Evolutionary conservation across 768 basidiomycete genomes (phyloP).

Genomic region (Leccinum incarnatum): DNA sequence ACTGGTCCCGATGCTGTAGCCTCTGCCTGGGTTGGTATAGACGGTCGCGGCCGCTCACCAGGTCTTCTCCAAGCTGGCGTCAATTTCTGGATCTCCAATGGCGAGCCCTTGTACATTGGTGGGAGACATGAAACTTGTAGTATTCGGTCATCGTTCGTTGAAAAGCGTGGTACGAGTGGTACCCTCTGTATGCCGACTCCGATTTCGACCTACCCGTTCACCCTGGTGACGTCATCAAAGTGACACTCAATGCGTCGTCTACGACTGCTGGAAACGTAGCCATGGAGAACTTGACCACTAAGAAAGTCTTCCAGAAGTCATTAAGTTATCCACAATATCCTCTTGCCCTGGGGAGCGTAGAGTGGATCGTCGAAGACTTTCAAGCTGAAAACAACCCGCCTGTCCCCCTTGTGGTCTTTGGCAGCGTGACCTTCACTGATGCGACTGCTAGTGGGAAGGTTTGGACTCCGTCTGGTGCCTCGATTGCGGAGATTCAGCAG

Average conservation of each 20-base stretch:
- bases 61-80: slow-evolving; percentile 16
- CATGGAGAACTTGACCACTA: slow-evolving; percentile 22
- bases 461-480: slow-evolving; percentile 12
- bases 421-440: slow-evolving; percentile 16
- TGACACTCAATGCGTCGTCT: slow-evolving; percentile 17
- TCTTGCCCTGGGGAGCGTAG: slow-evolving; percentile 17
- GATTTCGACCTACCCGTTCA: too few relatives aligned
- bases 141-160: neutral
- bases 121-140: neutral
- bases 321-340: slow-evolving; percentile 10
- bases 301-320: slow-evolving; percentile 3
- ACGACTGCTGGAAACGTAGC: slow-evolving; percentile 15
- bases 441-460: slow-evolving; percentile 7
- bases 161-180: slow-evolving; percentile 27
- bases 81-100: neutral
- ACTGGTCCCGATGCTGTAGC: neutral
- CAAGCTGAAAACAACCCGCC: neutral
- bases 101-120: slow-evolving; percentile 3
- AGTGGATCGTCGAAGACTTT: slow-evolving; percentile 27
- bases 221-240: slow-evolving; percentile 9
- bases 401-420: slow-evolving; percentile 16
- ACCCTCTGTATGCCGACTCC: slow-evolving; percentile 1
- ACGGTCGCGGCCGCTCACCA: slow-evolving; percentile 3
- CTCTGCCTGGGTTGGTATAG: slow-evolving; percentile 19
- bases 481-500: slow-evolving; percentile 14